These are phyloP conservation scores for Trichoderma orchidacearum DNA, from an alignment of 495 filamentous ascomycete genomes.

Conservation along the genomic window DNA sequence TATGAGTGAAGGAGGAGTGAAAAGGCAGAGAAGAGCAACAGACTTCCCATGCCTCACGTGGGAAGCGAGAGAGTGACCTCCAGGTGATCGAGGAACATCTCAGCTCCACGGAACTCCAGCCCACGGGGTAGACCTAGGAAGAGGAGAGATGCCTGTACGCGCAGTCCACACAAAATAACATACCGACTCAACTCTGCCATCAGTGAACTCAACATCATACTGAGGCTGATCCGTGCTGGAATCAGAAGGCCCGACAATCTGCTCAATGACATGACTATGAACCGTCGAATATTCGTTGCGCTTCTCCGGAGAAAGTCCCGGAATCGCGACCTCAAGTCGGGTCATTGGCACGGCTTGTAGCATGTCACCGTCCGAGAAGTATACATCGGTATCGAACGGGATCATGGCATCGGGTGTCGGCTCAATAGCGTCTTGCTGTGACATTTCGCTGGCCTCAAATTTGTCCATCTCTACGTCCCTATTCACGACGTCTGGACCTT, in stretches of 20 bases:
- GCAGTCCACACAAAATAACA: background rate
- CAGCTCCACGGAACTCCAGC: background rate
- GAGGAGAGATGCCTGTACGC: background rate
- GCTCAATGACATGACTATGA: slow-evolving; percentile 3
- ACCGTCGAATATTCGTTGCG: slow-evolving; percentile 3
- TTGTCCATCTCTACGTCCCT: background rate
- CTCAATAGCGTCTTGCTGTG: background rate
- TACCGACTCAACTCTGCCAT: slow-evolving; percentile 5
- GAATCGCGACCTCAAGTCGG: slow-evolving; percentile 1
- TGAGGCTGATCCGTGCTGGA: background rate
- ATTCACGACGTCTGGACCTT: no score
- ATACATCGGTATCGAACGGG: background rate
- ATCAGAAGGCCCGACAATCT: background rate
- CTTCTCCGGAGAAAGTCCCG: slow-evolving; percentile 3
- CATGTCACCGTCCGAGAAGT: background rate
- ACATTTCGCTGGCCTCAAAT: background rate
- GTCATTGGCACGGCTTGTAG: background rate
- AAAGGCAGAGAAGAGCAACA: background rate
- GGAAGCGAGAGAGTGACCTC: background rate
- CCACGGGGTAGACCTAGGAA: background rate
- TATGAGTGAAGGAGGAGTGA: background rate
- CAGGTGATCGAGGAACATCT: background rate
- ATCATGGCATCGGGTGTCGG: background rate
- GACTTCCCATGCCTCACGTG: no score
- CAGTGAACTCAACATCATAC: slow-evolving; percentile 5